phyloP scores from a whole-genome alignment of 805 yeast species.

The Naumovozyma dairenensis region DNA sequence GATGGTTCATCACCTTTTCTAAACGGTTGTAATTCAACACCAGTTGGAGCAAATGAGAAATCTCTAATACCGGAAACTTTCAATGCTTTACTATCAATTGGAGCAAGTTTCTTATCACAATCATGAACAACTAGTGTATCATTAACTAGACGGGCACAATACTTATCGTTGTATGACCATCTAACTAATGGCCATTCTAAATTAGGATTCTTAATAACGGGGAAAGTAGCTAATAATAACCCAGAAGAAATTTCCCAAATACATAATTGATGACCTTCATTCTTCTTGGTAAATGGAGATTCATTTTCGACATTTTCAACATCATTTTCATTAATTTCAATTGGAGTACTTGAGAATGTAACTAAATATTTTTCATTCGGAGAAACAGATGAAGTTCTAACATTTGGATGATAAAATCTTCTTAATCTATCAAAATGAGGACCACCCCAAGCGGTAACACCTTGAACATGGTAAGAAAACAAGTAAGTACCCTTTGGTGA shows the following conservation, averaged over 20 bases:
- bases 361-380: slow-evolving; percentile 87
- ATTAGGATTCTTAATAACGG: slow-evolving; percentile 59
- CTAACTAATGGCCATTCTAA: slow-evolving; percentile 94
- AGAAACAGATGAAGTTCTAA: slow-evolving; percentile 80
- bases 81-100: slow-evolving; percentile 77
- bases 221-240: slow-evolving; percentile 80
- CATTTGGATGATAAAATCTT: slow-evolving; percentile 82
- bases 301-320: too few relatives aligned
- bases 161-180: slow-evolving; percentile 89
- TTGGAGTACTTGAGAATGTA: slow-evolving; percentile 81
- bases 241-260: slow-evolving; percentile 87
- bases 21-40: slow-evolving; percentile 54
- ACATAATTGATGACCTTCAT: slow-evolving; percentile 87
- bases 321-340: slow-evolving; percentile 51
- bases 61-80: slow-evolving; percentile 79
- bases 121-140: slow-evolving; percentile 89
- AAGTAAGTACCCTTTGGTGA: slow-evolving; percentile 90
- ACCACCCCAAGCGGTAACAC: slow-evolving; percentile 96
- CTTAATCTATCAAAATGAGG: slow-evolving; percentile 59
- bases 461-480: slow-evolving; percentile 84
- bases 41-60: slow-evolving; percentile 92
- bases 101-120: slow-evolving; percentile 57
- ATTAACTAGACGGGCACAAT: slow-evolving; percentile 91
- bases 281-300: slow-evolving; percentile 78
- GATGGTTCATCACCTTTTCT: slow-evolving; percentile 45